phyloP scores from a whole-genome alignment of 805 yeast genomes.

The Ogataea ramenticola region DNA sequence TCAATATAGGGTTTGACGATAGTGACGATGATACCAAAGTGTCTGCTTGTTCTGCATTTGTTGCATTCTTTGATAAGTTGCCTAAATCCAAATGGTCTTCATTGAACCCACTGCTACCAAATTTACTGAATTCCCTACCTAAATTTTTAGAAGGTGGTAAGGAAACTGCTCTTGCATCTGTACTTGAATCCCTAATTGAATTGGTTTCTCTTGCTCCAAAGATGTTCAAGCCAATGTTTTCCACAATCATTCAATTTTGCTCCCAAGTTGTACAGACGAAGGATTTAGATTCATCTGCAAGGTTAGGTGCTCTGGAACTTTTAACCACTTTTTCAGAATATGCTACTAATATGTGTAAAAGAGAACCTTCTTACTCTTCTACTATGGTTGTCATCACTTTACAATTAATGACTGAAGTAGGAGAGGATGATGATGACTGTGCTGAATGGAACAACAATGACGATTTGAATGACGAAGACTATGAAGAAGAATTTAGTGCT shows the following conservation, averaged over 20 bases:
- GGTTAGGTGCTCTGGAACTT: constrained; percentile 84
- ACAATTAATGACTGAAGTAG: constrained; percentile 87
- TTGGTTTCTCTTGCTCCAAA: constrained; percentile 91
- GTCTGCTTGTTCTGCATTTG: constrained; percentile 88
- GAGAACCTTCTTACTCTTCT: constrained; percentile 63
- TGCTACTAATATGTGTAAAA: constrained; percentile 91
- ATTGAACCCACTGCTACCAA: constrained; percentile 75
- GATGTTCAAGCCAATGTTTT: constrained; percentile 86
- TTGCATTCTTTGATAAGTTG: constrained; percentile 74
- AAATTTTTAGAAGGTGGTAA: constrained; percentile 73
- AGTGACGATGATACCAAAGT: constrained; percentile 76
- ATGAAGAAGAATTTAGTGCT: constrained; percentile 82
- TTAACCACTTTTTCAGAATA: constrained; percentile 87
- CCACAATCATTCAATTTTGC: constrained; percentile 79
- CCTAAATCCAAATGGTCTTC: constrained; percentile 76
- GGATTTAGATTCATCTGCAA: constrained; percentile 70
- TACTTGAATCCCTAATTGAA: constrained; percentile 84
- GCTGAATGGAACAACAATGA: constrained; percentile 79
- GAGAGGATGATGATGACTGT: constrained; percentile 70
- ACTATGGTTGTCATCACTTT: constrained; percentile 68
- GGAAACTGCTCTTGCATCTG: constrained; percentile 75
- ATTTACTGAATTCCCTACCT: constrained; percentile 79
- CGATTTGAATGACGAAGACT: constrained; percentile 72
- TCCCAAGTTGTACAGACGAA: constrained; percentile 75
- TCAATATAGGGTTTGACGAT: constrained; percentile 78